Evolutionary conservation across 495 filamentous ascomycete genomes (phyloP), one percentile per base, ranked within the genome.

Genomic region (Hyphodiscus hymeniophilus): DNA sequence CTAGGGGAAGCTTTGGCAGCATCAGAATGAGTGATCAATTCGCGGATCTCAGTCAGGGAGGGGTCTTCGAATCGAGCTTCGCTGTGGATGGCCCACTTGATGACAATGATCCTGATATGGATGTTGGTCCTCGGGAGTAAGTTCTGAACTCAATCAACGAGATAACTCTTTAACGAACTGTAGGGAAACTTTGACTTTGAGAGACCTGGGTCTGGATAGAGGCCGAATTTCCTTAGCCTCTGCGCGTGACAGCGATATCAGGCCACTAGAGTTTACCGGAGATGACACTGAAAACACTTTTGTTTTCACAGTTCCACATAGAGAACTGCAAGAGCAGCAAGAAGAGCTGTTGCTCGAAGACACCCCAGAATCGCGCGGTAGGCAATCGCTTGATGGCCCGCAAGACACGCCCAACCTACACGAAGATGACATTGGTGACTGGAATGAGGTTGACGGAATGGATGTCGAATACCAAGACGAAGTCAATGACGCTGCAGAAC

Each of bases 11-110:
- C 52, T 71, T 72, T 50, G 73, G 71, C 8, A 76, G 68, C 43
- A 64, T 68, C 38, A 63, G 79, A 36, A 66, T 82, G 56, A 89
- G 82, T 59, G 85, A 87, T 58, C 71, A 63, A 59, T 80, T 73
- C 63, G 82, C 63, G 36, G 68, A 59, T 61, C 63, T 59, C 60
- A 69, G 66, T 13, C 75, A 80, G 28, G 46, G 17, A 13, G 22
- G 36, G 38, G 40, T 15, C 7, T 35, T 44, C 28, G 54, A 54
- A 23, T 57, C 54, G 23, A 60, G 54, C 28, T 52, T 57, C 26
- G 45, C n/a, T 35, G 45, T 30, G 11, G 43, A 18, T 8, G 48
- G 35, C 26, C 38, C 12, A 20, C 45, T 41, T 31, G 47, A 50
- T 8, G 38, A 53, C 38, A 43, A 51, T 43, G 26, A 34, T 11